Base-by-base conservation (phyloP, 352 stramenopile genomes). In the Aphanomyces astaci region DNA sequence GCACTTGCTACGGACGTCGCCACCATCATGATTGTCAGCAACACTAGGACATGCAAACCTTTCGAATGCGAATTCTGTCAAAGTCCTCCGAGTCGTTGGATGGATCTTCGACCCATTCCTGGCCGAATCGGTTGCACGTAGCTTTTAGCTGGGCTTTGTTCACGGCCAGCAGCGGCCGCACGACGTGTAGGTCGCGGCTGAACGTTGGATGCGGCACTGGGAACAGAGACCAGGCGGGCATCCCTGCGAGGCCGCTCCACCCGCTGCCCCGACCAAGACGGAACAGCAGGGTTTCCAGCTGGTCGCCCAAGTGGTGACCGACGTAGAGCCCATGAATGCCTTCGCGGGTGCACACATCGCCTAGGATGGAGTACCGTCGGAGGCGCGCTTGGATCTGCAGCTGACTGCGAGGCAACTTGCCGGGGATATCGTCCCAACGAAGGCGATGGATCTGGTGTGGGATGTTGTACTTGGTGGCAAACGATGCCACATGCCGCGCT, bases 31-130 rank as follows among this genome's bases (percentile, higher is more conserved):
- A n/a, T n/a, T n/a, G n/a, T n/a, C n/a, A n/a, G n/a, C n/a, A n/a
- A n/a, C n/a, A n/a, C n/a, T n/a, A n/a, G n/a, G n/a, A n/a, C n/a
- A n/a, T n/a, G 25, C 15, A 32, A 63, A 89, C 84, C 78, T 93
- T 87, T 33, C 86, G 84, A 52, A 95, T 92, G 7, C 86, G 81
- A 65, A 94, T 83, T 31, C 86, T 82, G 57, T 95, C 86, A 57
- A 87, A 95, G 64, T 81, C 48, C 3, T 81, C 75, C 55, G 86
- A 78, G 55, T 94, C 78, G 59, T 95, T 95, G 3, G 79, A 88
- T 22, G 84, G 86, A 75, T 95, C 86, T 63, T 95, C 83, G 17
- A 92, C 81, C 86, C 86, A 95, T 27, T 73, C 59, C 59, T 92
- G 83, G 3, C 75, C 31, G 59, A 95, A 95, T 30, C 77, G 80